These are phyloP conservation scores for Albizia julibrissin DNA, from an alignment of 306 rosid genomes.

Conservation along the genomic window DNA sequence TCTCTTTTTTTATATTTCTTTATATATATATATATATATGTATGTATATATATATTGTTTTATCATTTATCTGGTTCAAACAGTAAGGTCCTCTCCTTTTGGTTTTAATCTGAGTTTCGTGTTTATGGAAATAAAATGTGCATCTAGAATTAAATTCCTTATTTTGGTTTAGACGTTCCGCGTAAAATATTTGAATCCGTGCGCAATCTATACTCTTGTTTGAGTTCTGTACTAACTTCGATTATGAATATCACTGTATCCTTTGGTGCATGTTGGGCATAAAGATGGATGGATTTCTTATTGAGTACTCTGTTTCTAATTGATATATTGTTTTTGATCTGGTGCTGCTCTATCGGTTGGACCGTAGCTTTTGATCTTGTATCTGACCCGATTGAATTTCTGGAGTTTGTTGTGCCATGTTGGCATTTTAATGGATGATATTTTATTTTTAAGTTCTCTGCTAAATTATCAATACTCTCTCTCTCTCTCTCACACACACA, in stretches of 20 bases:
- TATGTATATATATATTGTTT: not conserved
- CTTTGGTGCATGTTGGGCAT: not conserved
- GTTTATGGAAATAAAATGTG: slow-evolving; percentile 30
- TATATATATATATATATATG: not conserved
- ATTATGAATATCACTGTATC: not conserved
- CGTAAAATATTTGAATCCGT: not conserved
- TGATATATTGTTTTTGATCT: slow-evolving; percentile 26
- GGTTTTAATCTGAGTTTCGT: slow-evolving; percentile 8
- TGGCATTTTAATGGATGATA: slow-evolving; percentile 15
- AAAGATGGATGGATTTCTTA: not conserved
- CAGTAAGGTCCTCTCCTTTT: not conserved
- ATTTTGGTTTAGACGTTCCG: not conserved
- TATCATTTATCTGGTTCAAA: not conserved
- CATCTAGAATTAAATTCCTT: slow-evolving; percentile 21
- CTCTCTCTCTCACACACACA: not conserved
- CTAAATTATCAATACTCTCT: not conserved
- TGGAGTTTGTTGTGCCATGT: not conserved
- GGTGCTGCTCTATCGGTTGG: not conserved
- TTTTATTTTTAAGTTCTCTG: not conserved
- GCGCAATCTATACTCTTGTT: slow-evolving; percentile 21
- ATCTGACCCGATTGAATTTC: not conserved
- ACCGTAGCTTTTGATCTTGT: slow-evolving; percentile 31
- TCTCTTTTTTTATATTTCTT: not conserved
- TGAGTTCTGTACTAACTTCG: slow-evolving; percentile 14
- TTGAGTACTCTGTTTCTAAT: slow-evolving; percentile 4